Percentiles rank a stretch among this genome's conserved stretches.
These are phyloP conservation scores for Backusella morwellensis DNA, from an alignment of 192 early-diverging fungal species.

Conservation along the genomic window DNA sequence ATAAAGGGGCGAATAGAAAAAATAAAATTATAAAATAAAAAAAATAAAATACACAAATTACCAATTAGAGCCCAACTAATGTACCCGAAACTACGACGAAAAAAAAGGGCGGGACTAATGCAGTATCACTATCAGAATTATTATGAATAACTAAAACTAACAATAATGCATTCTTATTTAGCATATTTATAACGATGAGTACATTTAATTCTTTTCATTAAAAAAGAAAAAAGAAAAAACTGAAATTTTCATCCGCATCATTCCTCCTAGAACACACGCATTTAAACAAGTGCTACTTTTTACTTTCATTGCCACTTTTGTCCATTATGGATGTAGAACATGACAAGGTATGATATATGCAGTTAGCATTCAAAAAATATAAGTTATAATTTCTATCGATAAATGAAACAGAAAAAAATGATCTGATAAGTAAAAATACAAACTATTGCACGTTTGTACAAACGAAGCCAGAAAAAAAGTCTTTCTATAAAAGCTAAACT, in stretches of 20 bases:
- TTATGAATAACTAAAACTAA: not conserved
- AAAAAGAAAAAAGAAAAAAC: not conserved
- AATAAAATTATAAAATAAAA: not conserved
- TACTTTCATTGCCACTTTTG: not conserved
- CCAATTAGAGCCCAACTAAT: conserved; percentile 17
- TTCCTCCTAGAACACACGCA: not conserved
- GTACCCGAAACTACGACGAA: conserved; percentile 7
- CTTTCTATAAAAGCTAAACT: not conserved
- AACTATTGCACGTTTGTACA: not conserved
- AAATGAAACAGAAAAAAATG: not conserved
- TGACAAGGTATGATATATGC: not conserved
- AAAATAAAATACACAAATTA: conserved; percentile 12
- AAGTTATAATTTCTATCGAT: not conserved
- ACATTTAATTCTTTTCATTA: not conserved
- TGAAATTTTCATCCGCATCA: not conserved
- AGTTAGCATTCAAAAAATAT: not conserved
- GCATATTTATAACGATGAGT: not conserved
- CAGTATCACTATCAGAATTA: not conserved
- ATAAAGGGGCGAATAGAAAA: conserved; percentile 4
- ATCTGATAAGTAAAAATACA: not conserved
- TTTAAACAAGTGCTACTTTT: not conserved
- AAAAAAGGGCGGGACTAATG: conserved; percentile 8
- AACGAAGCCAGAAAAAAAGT: not conserved
- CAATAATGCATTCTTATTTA: not conserved
- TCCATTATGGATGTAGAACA: not conserved